These are phyloP conservation scores for Byssochlamys sp. DNA, from an alignment of 2,329 filamentous ascomycete species.

Conservation along the genomic window DNA sequence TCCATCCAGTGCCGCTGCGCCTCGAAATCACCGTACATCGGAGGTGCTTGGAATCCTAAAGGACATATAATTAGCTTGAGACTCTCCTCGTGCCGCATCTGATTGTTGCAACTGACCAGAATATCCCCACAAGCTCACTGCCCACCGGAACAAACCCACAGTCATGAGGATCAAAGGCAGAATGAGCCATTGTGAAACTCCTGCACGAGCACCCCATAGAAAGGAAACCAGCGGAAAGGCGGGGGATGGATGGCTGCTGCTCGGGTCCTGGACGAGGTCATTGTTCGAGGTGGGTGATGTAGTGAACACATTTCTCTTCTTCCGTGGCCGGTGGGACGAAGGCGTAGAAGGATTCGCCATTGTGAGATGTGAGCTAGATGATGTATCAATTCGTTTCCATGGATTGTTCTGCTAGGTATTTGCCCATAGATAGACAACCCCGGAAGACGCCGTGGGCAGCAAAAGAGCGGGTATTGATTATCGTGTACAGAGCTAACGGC, in stretches of 20 bases:
- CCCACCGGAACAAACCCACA: slow-evolving; percentile 87
- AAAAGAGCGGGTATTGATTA: background rate
- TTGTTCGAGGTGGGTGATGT: slow-evolving; percentile 30
- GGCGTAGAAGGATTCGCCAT: slow-evolving; percentile 20
- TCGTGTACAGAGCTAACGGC: background rate
- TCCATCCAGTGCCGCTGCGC: slow-evolving; percentile 99
- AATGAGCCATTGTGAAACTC: slow-evolving; percentile 82
- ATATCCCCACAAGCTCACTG: slow-evolving; percentile 84
- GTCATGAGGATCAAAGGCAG: slow-evolving; percentile 80
- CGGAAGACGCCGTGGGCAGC: background rate
- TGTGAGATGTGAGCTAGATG: slow-evolving; percentile 9
- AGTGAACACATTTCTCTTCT: slow-evolving; percentile 33
- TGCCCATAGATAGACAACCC: background rate
- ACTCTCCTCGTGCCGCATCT: background rate
- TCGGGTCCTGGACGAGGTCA: slow-evolving; percentile 34
- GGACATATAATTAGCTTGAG: slow-evolving; percentile 6
- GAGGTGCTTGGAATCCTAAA: slow-evolving; percentile 65
- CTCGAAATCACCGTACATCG: slow-evolving; percentile 95
- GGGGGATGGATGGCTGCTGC: slow-evolving; percentile 46
- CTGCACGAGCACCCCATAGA: slow-evolving; percentile 76
- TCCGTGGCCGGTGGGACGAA: slow-evolving; percentile 35
- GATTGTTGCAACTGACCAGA: slow-evolving; percentile 53
- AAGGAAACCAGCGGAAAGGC: slow-evolving; percentile 89
- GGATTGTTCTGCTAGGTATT: slow-evolving; percentile 3
- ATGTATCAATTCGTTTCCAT: slow-evolving; percentile 16